Base-by-base conservation (phyloP, 345 rosid genomes). In the Lumnitzera littorea region DNA sequence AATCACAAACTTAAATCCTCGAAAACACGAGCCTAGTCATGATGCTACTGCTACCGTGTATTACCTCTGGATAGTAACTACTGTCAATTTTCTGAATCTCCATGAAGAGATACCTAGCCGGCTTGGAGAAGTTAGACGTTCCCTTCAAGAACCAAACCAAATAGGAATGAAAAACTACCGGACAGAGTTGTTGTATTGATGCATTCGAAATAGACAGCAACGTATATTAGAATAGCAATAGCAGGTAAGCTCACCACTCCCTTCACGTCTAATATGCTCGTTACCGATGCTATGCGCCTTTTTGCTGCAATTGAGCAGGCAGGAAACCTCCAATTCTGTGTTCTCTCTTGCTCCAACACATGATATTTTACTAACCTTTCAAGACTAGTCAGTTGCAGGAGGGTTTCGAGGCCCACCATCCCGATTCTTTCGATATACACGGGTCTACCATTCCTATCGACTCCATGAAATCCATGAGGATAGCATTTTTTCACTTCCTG, bases 41-140 rank as follows among this genome's bases (percentile, higher is more conserved):
- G 20, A 20, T 20, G 20, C 20, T 20, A 20, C 20, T 20, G 20
- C 20, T 20, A 20, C 20, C 20, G 31, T 2, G 31, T 27, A 27
- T 27, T 65, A 79, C 91, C 86, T 85, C 88, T 14, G 91, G 91
- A 52, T 82, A 82, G 78, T 85, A 82, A 62, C 60, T 77, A 77
- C 88, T 80, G 27, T 82, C 88, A 48, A 85, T 75, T 71, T 75
- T 85, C 76, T 76, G 88, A 75, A 85, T 73, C 73, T 83, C 84
- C 86, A 82, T 60, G 62, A 85, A 80, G 24, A 85, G 70, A 49
- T 57, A 60, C 60, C 88, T 77, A 1, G 86, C 88, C 16, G 91
- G 72, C 77, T 80, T 85, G 17, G 86, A 80, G 81, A 83, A 85
- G 63, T 75, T 82, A 27, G 80, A 73, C 86, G 77, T 75, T 58